Base-by-base conservation (phyloP, 2,329 filamentous ascomycete species). In the Metarhizium robertsii region DNA sequence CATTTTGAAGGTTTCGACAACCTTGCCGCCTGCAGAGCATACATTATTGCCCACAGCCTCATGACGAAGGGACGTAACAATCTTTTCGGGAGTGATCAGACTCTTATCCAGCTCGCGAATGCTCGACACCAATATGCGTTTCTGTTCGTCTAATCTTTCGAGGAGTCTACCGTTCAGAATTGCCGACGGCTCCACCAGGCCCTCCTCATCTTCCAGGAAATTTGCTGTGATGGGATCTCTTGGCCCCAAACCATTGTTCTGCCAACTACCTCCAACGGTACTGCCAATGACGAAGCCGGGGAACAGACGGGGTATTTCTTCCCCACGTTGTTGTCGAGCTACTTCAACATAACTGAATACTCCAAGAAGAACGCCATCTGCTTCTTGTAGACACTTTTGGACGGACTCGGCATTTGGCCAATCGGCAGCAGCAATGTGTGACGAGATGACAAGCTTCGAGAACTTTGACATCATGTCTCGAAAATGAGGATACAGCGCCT, bases 381-480 rank as follows among this genome's bases (percentile, higher is more conserved):
- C 94, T 74, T 99, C 94, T 68, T 95, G 90, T 61, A 97, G 73
- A 66, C 94, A 99, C 69, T 99, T 99, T 54, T 94, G 87, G 58
- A 92, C 88, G 0, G 92, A 95, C 70, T 99, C 94, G 16, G 90
- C 86, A 54, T 92, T 91, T 8, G 92, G 92, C 84, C 91, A 97
- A 73, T 99, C 94, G 38, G 92, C 90, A 6, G 92, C 91, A 43
- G 94, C 94, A 67, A 99, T 96, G 68, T 99, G 94, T 14, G 94
- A 97, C 2, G 94, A 99, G 51, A 99, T 86, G 48, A 99, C 94
- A 10, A 99, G 79, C 70, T 99, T 99, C n/a, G 94, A 97, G 70
- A 99, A 99, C 64, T 95, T 92, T 48, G 94, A 97, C 94, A 99
- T 99, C 86, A 97, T 97, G 68, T 97, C 94, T 54, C 94, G 81